Evolutionary conservation across 2,329 filamentous ascomycete species (phyloP), one percentile per base, ranked within the genome.

Genomic region (Chrysosporium keratinophilum): DNA sequence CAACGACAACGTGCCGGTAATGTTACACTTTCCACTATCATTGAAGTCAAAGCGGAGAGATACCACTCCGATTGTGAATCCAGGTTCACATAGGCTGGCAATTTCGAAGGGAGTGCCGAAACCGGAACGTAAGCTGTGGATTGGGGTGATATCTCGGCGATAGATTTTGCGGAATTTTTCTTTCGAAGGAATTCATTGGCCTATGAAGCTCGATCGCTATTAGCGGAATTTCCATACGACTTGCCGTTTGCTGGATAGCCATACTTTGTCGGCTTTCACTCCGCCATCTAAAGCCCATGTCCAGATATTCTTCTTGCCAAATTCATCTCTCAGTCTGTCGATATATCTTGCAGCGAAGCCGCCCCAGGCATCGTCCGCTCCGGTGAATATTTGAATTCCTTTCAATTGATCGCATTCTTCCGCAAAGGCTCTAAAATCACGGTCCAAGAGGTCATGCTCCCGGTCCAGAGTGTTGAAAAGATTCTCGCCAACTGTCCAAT

Each of bases 381-480:
- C 79, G 1, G 83, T 76, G 57, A 90, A 79, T 10, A 90, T 66
- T 67, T 97, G 91, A 15, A 98, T 75, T 0, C 85, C 91, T 69
- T 96, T 90, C 71, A 97, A 78, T 53, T 88, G 83, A 68, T 98
- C 93, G 59, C 89, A 93, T 70, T 97, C 93, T 71, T 98, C 93
- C 1, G 84, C 81, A 65, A 96, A 96, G 0, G 83, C 83, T 37
- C 93, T 78, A 59, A 96, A 74, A 67, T 98, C 91, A n/a, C 90
- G 80, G 65, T 98, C 93, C 3, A 96, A 74, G 4, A 97, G 69
- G 62, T 96, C 91, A 60, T 90, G 82, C 63, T 95, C 88, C 63
- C 80, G 82, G 67, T 91, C 85, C 6, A 90, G 74, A 2, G 77
- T 76, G 17, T 74, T 71, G 60, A 90, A 95, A 5, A 96, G 76